Percentiles rank a stretch among this genome's conserved stretches.
These are phyloP conservation scores for Daldinia concentrica DNA, from an alignment of 495 filamentous ascomycete species.

Conservation along the genomic window DNA sequence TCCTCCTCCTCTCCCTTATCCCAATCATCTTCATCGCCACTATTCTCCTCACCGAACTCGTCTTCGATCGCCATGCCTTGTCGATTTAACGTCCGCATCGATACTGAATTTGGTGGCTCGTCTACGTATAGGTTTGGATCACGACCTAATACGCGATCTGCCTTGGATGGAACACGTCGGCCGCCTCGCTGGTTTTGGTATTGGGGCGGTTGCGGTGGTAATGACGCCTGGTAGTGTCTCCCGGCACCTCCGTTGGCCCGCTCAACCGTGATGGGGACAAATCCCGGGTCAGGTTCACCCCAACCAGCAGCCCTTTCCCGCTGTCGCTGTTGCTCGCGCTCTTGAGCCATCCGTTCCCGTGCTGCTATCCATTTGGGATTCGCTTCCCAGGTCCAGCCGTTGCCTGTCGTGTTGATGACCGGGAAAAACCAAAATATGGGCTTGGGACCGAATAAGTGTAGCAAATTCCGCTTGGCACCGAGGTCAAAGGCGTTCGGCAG, in stretches of 20 bases:
- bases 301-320: slow-evolving; percentile 66
- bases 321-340: slow-evolving; percentile 68
- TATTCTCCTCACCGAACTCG: slow-evolving; percentile 44
- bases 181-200: slow-evolving; percentile 13
- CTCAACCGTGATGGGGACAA: slow-evolving; percentile 20
- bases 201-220: slow-evolving; percentile 1
- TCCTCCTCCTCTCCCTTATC: slow-evolving; percentile 42
- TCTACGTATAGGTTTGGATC: slow-evolving; percentile 60
- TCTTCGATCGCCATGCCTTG: slow-evolving; percentile 48
- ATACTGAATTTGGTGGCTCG: slow-evolving; percentile 49
- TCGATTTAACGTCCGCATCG: slow-evolving; percentile 54
- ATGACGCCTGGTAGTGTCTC: slow-evolving; percentile 45
- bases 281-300: slow-evolving; percentile 51
- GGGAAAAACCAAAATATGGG: slow-evolving; percentile 82
- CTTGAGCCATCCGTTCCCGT: slow-evolving; percentile 65
- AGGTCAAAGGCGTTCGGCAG: slow-evolving; percentile 94
- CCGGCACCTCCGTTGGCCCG: slow-evolving; percentile 39
- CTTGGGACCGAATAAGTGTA: slow-evolving; percentile 78
- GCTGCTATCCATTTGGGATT: slow-evolving; percentile 75
- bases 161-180: slow-evolving; percentile 54
- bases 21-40: slow-evolving; percentile 40
- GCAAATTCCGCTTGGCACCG: slow-evolving; percentile 80
- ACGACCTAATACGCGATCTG: slow-evolving; percentile 60
- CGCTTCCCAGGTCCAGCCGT: slow-evolving; percentile 96
- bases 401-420: slow-evolving; percentile 81